Percentiles rank a stretch among this genome's conserved stretches.
Conservation (phyloP, 1,139 yeast species). For the Ogataea hybrid region DNA sequence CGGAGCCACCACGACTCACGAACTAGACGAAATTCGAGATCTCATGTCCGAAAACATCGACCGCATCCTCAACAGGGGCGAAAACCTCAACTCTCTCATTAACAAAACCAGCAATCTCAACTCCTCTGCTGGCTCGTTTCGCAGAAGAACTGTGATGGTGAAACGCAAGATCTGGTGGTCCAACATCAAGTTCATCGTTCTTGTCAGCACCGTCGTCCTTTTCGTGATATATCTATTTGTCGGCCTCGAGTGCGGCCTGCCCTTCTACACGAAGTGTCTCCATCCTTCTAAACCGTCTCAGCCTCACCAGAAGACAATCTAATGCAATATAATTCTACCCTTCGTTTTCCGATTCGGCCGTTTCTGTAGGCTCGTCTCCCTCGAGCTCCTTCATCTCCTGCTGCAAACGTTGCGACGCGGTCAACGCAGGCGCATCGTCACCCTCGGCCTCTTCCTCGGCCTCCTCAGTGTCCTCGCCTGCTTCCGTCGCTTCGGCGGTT, state of each 20-base stretch:
- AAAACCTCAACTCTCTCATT: slow-evolving; percentile 68
- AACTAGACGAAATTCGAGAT: slow-evolving; percentile 52
- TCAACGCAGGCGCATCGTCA: slow-evolving; percentile 10
- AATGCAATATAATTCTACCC: slow-evolving; percentile 1
- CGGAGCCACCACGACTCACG: slow-evolving; percentile 46
- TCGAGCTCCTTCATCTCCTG: slow-evolving; percentile 24
- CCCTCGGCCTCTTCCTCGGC: slow-evolving; percentile 22
- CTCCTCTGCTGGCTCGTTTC: slow-evolving; percentile 66
- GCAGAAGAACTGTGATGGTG: slow-evolving; percentile 65
- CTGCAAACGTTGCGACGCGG: slow-evolving; percentile 13
- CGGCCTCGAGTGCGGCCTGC: slow-evolving; percentile 54
- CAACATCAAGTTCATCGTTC: slow-evolving; percentile 44
- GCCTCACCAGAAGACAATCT: slow-evolving; percentile 12
- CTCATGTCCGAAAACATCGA: slow-evolving; percentile 71
- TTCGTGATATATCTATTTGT: slow-evolving; percentile 41
- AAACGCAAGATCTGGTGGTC: slow-evolving; percentile 69
- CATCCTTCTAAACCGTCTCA: slow-evolving; percentile 29
- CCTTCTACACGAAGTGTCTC: slow-evolving; percentile 33
- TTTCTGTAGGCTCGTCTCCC: slow-evolving; percentile 21
- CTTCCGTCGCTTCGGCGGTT: slow-evolving; percentile 15
- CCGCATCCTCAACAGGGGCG: slow-evolving; percentile 75
- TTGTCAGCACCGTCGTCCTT: slow-evolving; percentile 30
- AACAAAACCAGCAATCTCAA: slow-evolving; percentile 80
- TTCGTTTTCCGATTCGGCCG: slow-evolving; percentile 11
- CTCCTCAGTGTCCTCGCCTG: slow-evolving; percentile 8